Base-by-base conservation (phyloP, 2,329 filamentous ascomycete genomes). In the Fusarium setosum region DNA sequence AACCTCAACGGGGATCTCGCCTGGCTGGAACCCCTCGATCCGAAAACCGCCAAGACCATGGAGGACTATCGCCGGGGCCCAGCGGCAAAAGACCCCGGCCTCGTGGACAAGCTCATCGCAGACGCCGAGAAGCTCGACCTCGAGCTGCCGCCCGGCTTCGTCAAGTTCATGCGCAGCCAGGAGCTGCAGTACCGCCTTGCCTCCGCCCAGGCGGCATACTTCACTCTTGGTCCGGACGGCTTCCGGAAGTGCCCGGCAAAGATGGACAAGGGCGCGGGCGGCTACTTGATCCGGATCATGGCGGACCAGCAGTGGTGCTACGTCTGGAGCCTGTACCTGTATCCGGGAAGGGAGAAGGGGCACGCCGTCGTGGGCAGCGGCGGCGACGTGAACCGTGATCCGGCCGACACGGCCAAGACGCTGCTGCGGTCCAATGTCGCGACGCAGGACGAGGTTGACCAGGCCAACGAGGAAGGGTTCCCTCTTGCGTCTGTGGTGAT, bases 111-210 rank as follows among this genome's bases (percentile, higher is more conserved):
- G 9, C 38, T 55, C 20, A 34, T 35, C n/a, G 4, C 29, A 7
- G 56, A 42, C 20, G 35, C 35, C 7, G 12, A 61, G 51, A 55
- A 32, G 31, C 24, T 54, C 12, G 44, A 41, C 6, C n/a, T 61
- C 10, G 42, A 29, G 17, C 49, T 56, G 4, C 31, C 49, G 3
- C 13, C 26, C 10, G 37, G 41, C 20, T 56, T 49, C 10, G 12
- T 60, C 12, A 38, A 59, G 15, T 60, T 60, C 21, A 55, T 44
- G 37, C n/a, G 20, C 15, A 23, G 17, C 17, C 5, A 34, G 15
- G 20, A 32, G 11, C 15, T 60, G 15, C 53, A 55, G 13, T 15
- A 18, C 17, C 40, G 35, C 5, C 20, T 44, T 11, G 23, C 34
- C 10, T 56, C 34, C 12, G 18, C 34, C 3, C 42, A 31, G 3